Conservation (phyloP, 2,329 filamentous ascomycete genomes). For the Didymella glomerata region DNA sequence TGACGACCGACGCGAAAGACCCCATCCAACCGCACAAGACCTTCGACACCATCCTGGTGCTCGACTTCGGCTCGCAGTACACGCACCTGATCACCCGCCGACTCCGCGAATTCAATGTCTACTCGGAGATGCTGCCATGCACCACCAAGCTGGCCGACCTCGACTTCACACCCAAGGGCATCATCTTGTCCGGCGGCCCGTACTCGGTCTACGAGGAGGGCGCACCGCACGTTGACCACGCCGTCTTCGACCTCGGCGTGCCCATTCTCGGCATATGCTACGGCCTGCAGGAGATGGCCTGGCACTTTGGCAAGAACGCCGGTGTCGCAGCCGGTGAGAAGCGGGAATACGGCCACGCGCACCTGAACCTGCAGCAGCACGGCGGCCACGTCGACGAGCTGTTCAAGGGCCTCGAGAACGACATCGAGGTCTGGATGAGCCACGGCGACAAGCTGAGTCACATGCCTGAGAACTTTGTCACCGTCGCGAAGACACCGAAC, state of each 20-base stretch:
- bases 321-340: constrained; percentile 71
- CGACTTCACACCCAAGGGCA: constrained; percentile 80
- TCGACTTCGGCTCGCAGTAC: constrained; percentile 78
- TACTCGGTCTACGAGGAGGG: constrained; percentile 83
- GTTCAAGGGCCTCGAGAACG: constrained; percentile 77
- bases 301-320: constrained; percentile 68
- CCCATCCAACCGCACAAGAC: constrained; percentile 59
- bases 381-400: constrained; percentile 74
- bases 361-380: constrained; percentile 68
- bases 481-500: constrained; percentile 78
- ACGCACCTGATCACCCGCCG: constrained; percentile 78
- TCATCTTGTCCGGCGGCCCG: constrained; percentile 78
- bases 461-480: constrained; percentile 76
- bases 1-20: constrained; percentile 52
- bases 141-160: constrained; percentile 82
- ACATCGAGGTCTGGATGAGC: constrained; percentile 82
- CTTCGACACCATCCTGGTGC: constrained; percentile 73
- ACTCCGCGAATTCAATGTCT: constrained; percentile 80
- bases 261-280: constrained; percentile 70
- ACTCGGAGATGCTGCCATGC: constrained; percentile 87
- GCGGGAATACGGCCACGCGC: constrained; percentile 76
- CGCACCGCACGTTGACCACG: constrained; percentile 81
- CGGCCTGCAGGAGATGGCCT: constrained; percentile 76
- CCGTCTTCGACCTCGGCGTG: constrained; percentile 78
- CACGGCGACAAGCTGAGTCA: constrained; percentile 85